A percentile compares a stretch with the other conserved stretches of the same genome.
phyloP scores from a whole-genome alignment of 441 rosid species.

The Erodium moschatum region DNA sequence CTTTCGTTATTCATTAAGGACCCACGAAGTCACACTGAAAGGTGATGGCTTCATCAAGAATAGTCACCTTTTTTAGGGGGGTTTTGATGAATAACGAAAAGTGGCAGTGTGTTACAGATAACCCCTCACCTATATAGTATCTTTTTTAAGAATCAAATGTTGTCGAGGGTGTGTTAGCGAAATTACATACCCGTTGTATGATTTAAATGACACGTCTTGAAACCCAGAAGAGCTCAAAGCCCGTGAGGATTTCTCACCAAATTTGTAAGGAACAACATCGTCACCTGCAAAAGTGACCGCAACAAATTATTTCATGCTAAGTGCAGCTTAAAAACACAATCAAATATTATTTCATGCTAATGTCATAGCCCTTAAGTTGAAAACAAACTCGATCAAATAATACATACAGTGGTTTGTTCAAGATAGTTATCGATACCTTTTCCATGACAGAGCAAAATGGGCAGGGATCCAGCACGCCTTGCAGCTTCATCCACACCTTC shows the following conservation, averaged over 20 bases:
- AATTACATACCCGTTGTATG: slow-evolving; percentile 34
- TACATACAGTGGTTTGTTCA: not conserved
- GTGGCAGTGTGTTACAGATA: too few relatives aligned
- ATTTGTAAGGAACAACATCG: slow-evolving; percentile 49
- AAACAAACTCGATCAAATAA: not conserved
- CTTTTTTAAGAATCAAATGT: too few relatives aligned
- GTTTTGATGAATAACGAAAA: too few relatives aligned
- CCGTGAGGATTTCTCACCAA: slow-evolving; percentile 52
- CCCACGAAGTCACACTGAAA: too few relatives aligned
- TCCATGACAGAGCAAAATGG: slow-evolving; percentile 42
- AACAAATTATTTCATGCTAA: not conserved
- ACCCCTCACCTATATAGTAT: too few relatives aligned
- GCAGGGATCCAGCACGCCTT: slow-evolving; percentile 41
- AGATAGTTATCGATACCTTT: slow-evolving; percentile 23
- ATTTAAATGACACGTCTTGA: slow-evolving; percentile 29
- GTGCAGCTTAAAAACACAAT: not conserved
- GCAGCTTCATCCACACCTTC: slow-evolving; percentile 39
- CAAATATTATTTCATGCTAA: not conserved
- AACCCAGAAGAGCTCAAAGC: slow-evolving; percentile 40
- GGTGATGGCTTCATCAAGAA: too few relatives aligned
- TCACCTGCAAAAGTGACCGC: slow-evolving; percentile 34
- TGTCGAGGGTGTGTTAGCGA: not conserved
- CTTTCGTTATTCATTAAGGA: too few relatives aligned
- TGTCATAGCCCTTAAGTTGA: not conserved
- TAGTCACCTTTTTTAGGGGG: too few relatives aligned